Percentiles rank a stretch among this genome's conserved stretches.
phyloP scores from a whole-genome alignment of 1,284 basidiomycete species.

The Afroboletus lepidellus region DNA sequence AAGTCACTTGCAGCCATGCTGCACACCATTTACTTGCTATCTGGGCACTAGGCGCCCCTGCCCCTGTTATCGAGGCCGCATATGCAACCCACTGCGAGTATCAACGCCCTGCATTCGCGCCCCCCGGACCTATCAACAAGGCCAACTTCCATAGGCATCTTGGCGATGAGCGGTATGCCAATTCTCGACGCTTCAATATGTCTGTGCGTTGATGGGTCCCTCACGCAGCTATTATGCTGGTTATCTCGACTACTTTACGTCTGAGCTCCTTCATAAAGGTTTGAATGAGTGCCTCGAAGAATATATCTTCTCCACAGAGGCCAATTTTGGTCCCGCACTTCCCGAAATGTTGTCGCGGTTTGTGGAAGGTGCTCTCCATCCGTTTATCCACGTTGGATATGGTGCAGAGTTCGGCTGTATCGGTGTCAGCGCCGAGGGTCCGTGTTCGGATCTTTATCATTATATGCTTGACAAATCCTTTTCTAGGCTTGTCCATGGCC shows the following conservation, averaged over 20 bases:
- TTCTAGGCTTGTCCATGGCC: conserved; percentile 43
- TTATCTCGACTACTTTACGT: conserved; percentile 34
- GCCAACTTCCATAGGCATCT: conserved; percentile 29
- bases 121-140: conserved; percentile 32
- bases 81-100: conserved; percentile 36
- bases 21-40: conserved; percentile 42
- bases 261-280: conserved; percentile 26
- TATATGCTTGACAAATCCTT: background rate
- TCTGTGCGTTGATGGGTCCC: background rate
- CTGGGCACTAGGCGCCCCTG: conserved; percentile 43
- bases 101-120: conserved; percentile 36
- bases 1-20: conserved; percentile 35
- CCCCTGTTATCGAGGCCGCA: conserved; percentile 38
- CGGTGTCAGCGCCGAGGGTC: conserved; percentile 37
- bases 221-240: conserved; percentile 34
- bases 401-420: conserved; percentile 36
- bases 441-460: background rate
- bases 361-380: conserved; percentile 34
- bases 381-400: conserved; percentile 38
- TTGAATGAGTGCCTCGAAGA: conserved; percentile 27
- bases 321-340: conserved; percentile 26
- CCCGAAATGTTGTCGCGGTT: conserved; percentile 36
- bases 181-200: background rate
- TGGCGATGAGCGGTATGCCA: conserved; percentile 28
- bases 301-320: conserved; percentile 27